phyloP scores from a whole-genome alignment of 2,329 filamentous ascomycete genomes.

The Sporothrix dimorphospora region DNA sequence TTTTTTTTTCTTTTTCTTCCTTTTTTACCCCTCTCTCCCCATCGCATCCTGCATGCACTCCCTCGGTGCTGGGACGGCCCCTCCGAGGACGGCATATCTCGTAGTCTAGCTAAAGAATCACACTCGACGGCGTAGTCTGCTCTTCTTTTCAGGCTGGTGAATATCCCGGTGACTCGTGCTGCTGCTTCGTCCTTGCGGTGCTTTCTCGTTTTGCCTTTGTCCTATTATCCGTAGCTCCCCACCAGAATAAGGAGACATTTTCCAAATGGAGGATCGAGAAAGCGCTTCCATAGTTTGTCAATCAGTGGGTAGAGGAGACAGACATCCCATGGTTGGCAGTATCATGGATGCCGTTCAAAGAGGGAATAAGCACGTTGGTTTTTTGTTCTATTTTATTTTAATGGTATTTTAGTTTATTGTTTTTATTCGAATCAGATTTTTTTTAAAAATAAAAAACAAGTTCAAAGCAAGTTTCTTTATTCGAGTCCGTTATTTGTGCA shows the following conservation, averaged over 20 bases:
- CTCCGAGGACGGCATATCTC: not conserved
- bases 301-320: not conserved
- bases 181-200: not conserved
- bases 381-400: not conserved
- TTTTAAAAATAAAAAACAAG: not conserved
- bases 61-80: not conserved
- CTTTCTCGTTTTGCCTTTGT: not conserved
- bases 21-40: not conserved
- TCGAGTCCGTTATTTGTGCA: not conserved
- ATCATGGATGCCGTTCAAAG: not conserved
- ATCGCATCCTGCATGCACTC: conserved; percentile 2
- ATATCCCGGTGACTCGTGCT: conserved; percentile 8
- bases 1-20: not conserved
- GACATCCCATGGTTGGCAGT: not conserved
- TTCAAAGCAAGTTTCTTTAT: not conserved
- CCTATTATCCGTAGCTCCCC: not conserved
- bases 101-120: not conserved
- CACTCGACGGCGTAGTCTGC: not conserved
- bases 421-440: not conserved
- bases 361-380: not conserved
- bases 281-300: not conserved
- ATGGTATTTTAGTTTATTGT: not conserved
- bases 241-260: not conserved
- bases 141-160: not conserved
- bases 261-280: not conserved